Evolutionary conservation across 306 rosid genomes (phyloP).

Genomic region (Dalbergia cultrata): DNA sequence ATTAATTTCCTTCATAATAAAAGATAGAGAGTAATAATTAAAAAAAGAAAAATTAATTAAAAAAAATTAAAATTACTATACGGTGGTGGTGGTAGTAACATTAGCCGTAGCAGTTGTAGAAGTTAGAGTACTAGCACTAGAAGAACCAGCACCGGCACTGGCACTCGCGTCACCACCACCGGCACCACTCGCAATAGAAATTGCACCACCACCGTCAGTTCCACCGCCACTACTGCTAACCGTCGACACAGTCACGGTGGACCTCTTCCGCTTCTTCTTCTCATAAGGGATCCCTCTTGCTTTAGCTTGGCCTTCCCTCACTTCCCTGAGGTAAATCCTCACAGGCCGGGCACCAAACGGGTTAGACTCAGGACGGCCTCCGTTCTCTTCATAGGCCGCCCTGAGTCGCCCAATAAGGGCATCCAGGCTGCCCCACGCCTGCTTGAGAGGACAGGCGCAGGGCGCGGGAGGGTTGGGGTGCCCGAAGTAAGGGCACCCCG

Average conservation of each 20-base stretch:
- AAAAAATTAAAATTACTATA: slow-evolving; percentile 61
- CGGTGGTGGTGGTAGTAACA: slow-evolving; percentile 56
- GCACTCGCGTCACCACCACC: neutral
- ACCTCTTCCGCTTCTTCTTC: slow-evolving; percentile 86
- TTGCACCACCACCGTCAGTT: slow-evolving; percentile 1
- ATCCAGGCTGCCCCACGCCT: slow-evolving; percentile 95
- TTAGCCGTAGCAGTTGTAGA: slow-evolving; percentile 46
- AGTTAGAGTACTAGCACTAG: slow-evolving; percentile 37
- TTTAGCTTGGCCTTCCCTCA: slow-evolving; percentile 86
- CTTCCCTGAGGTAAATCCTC: slow-evolving; percentile 85
- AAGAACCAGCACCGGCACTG: slow-evolving; percentile 21
- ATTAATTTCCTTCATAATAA: slow-evolving; percentile 52
- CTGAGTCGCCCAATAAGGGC: slow-evolving; percentile 92
- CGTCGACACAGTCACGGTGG: slow-evolving; percentile 48
- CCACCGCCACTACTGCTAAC: slow-evolving; percentile 25
- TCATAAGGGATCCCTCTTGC: slow-evolving; percentile 96
- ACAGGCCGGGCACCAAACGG: slow-evolving; percentile 90
- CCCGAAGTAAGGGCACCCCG: slow-evolving; percentile 85
- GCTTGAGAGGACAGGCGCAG: slow-evolving; percentile 83
- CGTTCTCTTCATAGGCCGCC: slow-evolving; percentile 97
- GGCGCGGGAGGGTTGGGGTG: slow-evolving; percentile 93
- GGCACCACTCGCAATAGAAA: slow-evolving; percentile 8
- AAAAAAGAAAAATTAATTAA: slow-evolving; percentile 24
- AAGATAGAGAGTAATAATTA: slow-evolving; percentile 26
- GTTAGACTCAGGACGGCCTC: slow-evolving; percentile 86